Percentiles rank a stretch among this genome's conserved stretches.
phyloP scores from a whole-genome alignment of 257 asterid genomes.

The Scutellaria baicalensis region DNA sequence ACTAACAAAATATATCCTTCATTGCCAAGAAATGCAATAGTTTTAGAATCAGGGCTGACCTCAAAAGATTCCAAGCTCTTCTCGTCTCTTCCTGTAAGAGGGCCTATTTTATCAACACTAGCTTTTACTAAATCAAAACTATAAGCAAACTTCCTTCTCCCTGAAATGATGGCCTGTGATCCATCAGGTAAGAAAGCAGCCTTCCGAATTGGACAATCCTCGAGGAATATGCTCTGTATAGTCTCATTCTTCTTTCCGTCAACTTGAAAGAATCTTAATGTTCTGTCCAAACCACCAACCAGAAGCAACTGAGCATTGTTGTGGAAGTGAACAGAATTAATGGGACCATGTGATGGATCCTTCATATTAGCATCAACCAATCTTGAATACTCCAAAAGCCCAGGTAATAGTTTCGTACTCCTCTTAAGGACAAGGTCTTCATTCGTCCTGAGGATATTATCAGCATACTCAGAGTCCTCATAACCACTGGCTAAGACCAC shows the following conservation, averaged over 20 bases:
- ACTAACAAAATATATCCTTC: conserved; percentile 82
- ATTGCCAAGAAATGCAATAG: conserved; percentile 82
- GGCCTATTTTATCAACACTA: conserved; percentile 64
- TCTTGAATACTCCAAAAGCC: conserved; percentile 71
- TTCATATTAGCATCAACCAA: conserved; percentile 69
- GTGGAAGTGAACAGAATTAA: conserved; percentile 88
- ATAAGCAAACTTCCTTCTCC: conserved; percentile 86
- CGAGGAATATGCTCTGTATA: conserved; percentile 76
- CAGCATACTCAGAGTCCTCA: conserved; percentile 23
- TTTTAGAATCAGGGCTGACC: conserved; percentile 84
- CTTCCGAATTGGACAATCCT: conserved; percentile 72
- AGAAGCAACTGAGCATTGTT: conserved; percentile 82
- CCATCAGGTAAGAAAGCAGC: conserved; percentile 93
- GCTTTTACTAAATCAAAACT: conserved; percentile 75
- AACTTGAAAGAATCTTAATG: conserved; percentile 69
- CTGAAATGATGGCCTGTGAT: conserved; percentile 66
- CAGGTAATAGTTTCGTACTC: conserved; percentile 52
- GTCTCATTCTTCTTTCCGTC: conserved; percentile 81
- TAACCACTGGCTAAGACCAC: conserved; percentile 32
- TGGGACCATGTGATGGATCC: conserved; percentile 51
- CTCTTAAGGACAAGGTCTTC: conserved; percentile 64
- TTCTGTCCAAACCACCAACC: conserved; percentile 76
- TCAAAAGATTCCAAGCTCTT: conserved; percentile 89
- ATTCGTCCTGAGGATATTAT: conserved; percentile 51
- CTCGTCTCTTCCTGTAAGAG: conserved; percentile 87